Evolutionary conservation across 2,329 filamentous ascomycete genomes (phyloP), one percentile per base, ranked within the genome.

Genomic region (Rachicladosporium sp.): DNA sequence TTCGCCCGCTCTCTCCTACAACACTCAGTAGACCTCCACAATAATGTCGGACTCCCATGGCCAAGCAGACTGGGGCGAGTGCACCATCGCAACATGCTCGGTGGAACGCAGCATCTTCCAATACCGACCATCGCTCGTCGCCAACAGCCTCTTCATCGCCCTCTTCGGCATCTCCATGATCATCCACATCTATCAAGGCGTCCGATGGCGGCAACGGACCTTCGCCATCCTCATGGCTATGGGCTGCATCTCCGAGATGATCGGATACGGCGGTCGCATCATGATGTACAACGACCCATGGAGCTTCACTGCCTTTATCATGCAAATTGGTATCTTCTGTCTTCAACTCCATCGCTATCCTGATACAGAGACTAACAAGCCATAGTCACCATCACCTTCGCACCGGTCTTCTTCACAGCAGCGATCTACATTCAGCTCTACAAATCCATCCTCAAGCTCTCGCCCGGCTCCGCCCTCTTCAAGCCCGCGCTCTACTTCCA

Each of bases 361-460:
- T 19, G 15, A 19, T 19, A 19, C 31, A 38, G 12, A 35, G 11
- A 23, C 42, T 37, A 45, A 33, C 19, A 74, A 80, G 53, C 70
- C 78, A 30, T 68, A 73, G 45, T 46, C 51, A 74, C 70, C 46
- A 63, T 83, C 41, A 81, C 77, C 3, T 69, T 81, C 43, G 77
- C 66, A 0, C 78, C 79, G 0, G 76, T 76, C 1, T 81, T 80
- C 52, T 65, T 80, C 54, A 70, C 74, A 6, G 78, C 74, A 1
- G 73, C 68, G 1, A 69, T 82, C 31, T 82, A 82, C 51, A 61
- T 82, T 37, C 78, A 73, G 44, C 61, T 81, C 8, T 57, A 58
- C 3, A 57, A 58, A 21, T 37, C 45, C 37, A 45, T 46, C 40
- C 33, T 40, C 33, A 37, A 43, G n/a, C 35, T 50, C 29, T 47